phyloP scores from a whole-genome alignment of 768 basidiomycete species.

The Dioszegia crocea region DNA sequence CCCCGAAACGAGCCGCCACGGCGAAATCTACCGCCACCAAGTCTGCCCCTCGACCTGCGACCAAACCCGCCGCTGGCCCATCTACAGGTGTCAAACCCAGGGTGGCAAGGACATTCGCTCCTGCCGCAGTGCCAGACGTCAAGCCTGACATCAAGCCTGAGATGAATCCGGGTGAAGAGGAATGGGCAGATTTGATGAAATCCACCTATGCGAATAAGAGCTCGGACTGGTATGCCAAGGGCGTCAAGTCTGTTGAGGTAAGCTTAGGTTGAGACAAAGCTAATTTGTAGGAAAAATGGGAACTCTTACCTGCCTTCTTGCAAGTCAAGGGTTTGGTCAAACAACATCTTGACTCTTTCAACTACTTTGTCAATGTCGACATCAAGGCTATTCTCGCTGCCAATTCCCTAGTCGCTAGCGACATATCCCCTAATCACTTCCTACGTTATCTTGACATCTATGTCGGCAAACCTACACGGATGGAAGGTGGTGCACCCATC shows the following conservation, averaged over 20 bases:
- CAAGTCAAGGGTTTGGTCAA: conserved; percentile 98
- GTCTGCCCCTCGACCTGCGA: not conserved
- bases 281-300: conserved; percentile 85
- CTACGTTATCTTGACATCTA: conserved; percentile 93
- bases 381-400: conserved; percentile 75
- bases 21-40: not conserved
- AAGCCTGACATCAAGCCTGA: conserved; percentile 22
- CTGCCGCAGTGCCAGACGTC: not conserved
- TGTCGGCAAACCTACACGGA: conserved; percentile 81
- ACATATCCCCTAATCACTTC: conserved; percentile 90
- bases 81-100: conserved; percentile 1
- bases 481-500: conserved; percentile 65
- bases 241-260: conserved; percentile 86
- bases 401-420: conserved; percentile 65
- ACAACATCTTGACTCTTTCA: conserved; percentile 98
- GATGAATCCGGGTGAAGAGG: conserved; percentile 44
- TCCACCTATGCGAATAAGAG: conserved; percentile 53
- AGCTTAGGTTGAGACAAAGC: conserved; percentile 38
- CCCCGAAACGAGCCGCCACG: not conserved
- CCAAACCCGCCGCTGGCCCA: not conserved
- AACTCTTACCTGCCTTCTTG: conserved; percentile 89
- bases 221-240: conserved; percentile 66
- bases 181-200: conserved; percentile 47
- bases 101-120: not conserved
- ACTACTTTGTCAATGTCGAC: conserved; percentile 95